These are phyloP conservation scores for Cryphonectria nitschkei DNA, from an alignment of 2,329 filamentous ascomycete species.

Conservation along the genomic window DNA sequence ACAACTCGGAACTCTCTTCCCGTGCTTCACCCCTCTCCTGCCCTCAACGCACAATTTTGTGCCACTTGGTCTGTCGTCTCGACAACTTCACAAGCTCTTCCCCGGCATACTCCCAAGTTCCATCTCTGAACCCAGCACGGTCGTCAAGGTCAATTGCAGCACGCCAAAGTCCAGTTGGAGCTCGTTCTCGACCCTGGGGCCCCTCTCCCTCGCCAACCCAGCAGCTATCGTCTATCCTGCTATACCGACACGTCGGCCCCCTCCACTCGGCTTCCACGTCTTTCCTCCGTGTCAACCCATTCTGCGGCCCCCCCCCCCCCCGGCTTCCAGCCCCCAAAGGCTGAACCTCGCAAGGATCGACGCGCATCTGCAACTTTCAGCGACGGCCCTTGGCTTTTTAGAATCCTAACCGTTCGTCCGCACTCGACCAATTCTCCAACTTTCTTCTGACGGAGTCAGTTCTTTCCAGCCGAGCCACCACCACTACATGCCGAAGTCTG, in stretches of 20 bases:
- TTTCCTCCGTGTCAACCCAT: slow-evolving; percentile 15
- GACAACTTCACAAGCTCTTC: not conserved
- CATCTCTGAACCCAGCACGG: not conserved
- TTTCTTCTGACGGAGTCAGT: slow-evolving; percentile 6
- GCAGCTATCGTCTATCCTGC: not conserved
- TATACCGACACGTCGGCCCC: slow-evolving; percentile 14
- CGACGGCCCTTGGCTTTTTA: slow-evolving; percentile 15
- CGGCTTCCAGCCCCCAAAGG: slow-evolving; percentile 29
- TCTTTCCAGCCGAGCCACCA: slow-evolving; percentile 3
- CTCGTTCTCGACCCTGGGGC: not conserved
- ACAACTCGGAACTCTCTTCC: not conserved
- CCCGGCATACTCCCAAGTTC: too few relatives aligned
- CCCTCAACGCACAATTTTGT: not conserved
- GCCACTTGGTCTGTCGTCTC: not conserved
- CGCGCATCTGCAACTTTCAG: slow-evolving; percentile 26
- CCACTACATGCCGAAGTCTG: slow-evolving; percentile 25
- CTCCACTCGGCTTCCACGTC: slow-evolving; percentile 17
- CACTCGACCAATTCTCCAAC: slow-evolving; percentile 8
- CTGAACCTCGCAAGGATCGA: slow-evolving; percentile 23
- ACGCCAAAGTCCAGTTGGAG: too few relatives aligned
- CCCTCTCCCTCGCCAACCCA: not conserved
- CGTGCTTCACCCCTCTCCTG: too few relatives aligned
- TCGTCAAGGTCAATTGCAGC: not conserved
- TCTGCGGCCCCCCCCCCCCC: not conserved
- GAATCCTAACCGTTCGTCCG: not conserved